A percentile compares a stretch with the other conserved stretches of the same genome.
Conservation (phyloP, 495 filamentous ascomycete genomes). For the Glarea lozoyensis region DNA sequence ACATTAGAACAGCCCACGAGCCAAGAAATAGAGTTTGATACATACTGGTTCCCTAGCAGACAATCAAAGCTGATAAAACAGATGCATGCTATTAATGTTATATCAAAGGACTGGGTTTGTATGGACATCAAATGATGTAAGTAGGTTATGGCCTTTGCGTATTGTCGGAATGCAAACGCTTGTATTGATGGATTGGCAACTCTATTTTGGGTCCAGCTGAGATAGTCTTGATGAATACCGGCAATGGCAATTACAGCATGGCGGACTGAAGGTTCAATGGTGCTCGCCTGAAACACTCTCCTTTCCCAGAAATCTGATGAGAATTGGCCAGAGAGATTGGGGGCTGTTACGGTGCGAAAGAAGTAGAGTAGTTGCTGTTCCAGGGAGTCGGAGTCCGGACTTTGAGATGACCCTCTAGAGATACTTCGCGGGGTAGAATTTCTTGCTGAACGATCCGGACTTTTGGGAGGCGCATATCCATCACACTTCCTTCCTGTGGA, state of each 20-base stretch:
- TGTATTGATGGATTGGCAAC: slow-evolving; percentile 3
- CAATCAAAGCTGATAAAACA: slow-evolving; percentile 14
- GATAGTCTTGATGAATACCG: slow-evolving; percentile 21
- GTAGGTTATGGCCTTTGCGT: slow-evolving; percentile 12
- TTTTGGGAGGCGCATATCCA: slow-evolving; percentile 24
- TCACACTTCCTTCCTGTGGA: slow-evolving; percentile 33
- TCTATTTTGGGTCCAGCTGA: neutral
- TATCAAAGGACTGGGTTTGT: slow-evolving; percentile 9
- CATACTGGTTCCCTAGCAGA: slow-evolving; percentile 12
- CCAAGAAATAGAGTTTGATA: neutral
- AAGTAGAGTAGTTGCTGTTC: slow-evolving; percentile 7
- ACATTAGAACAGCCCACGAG: neutral
- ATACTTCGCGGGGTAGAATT: neutral
- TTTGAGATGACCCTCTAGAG: slow-evolving; percentile 1
- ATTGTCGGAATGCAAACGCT: slow-evolving; percentile 13
- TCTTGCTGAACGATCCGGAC: neutral
- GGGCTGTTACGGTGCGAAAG: slow-evolving; percentile 9
- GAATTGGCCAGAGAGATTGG: slow-evolving; percentile 29
- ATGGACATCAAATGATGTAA: slow-evolving; percentile 13
- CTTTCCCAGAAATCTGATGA: slow-evolving; percentile 31
- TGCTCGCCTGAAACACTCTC: slow-evolving; percentile 29
- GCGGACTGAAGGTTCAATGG: slow-evolving; percentile 29
- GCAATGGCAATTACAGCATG: slow-evolving; percentile 34
- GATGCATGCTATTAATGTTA: slow-evolving; percentile 16
- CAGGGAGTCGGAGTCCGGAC: slow-evolving; percentile 1